Evolutionary conservation across 2,329 filamentous ascomycete species (phyloP).

Genomic region (Graphilbum fragrans): DNA sequence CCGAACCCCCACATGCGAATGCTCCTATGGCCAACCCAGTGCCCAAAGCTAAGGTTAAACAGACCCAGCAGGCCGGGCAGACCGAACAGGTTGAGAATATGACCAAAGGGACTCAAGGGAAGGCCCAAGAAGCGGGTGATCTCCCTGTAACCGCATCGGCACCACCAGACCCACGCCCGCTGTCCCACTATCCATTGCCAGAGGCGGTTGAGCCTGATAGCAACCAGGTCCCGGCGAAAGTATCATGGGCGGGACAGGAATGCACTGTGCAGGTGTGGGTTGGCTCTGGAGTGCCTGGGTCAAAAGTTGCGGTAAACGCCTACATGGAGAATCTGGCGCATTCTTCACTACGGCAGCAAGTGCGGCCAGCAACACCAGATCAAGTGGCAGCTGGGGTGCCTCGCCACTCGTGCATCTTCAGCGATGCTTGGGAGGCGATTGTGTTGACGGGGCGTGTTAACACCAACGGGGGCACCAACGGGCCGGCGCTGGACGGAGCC

Average conservation of each 20-base stretch:
- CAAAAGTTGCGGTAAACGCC: conserved; percentile 26
- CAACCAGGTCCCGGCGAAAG: conserved; percentile 13
- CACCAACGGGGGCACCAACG: conserved; percentile 15
- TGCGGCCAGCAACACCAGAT: conserved; percentile 34
- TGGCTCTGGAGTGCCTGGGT: conserved; percentile 21
- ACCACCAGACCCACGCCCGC: neutral
- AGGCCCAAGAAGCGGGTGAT: neutral
- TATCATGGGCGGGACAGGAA: conserved; percentile 16
- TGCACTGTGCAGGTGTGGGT: conserved; percentile 32
- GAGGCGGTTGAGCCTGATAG: neutral
- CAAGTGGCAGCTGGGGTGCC: conserved; percentile 40
- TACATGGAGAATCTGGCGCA: conserved; percentile 32
- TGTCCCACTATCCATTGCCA: conserved; percentile 5
- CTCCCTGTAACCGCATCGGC: neutral
- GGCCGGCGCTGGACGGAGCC: neutral
- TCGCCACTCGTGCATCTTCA: conserved; percentile 29
- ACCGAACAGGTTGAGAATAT: too few relatives aligned
- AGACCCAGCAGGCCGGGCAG: too few relatives aligned
- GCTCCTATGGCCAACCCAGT: too few relatives aligned
- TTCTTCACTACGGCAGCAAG: conserved; percentile 18
- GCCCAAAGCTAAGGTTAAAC: too few relatives aligned
- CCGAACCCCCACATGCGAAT: too few relatives aligned
- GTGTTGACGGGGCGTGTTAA: conserved; percentile 17
- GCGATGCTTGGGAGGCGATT: conserved; percentile 39
- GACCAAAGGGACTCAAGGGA: too few relatives aligned